Evolutionary conservation across 169 alveolate species (phyloP).

Genomic region (Prorocentrum cordatum): DNA sequence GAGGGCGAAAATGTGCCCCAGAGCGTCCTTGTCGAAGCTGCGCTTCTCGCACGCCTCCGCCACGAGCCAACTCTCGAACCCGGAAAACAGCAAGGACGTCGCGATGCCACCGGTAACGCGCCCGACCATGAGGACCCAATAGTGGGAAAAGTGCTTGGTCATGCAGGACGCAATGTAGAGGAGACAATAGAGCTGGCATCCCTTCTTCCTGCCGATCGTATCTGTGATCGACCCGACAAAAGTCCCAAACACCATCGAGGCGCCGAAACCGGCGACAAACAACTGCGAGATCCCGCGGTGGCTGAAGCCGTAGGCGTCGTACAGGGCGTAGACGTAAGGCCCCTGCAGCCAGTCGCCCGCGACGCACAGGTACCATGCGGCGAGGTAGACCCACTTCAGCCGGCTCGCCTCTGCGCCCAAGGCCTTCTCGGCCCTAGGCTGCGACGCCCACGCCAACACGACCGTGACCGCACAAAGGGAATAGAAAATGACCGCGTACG

Average conservation of each 20-base stretch:
- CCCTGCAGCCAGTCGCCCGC: neutral
- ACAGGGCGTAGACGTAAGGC: neutral
- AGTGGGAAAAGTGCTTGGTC: neutral
- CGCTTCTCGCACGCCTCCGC: neutral
- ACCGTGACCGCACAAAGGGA: too few relatives aligned
- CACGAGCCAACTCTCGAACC: neutral
- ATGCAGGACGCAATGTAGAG: neutral
- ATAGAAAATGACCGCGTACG: too few relatives aligned
- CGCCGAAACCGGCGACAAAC: neutral
- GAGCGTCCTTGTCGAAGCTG: too few relatives aligned
- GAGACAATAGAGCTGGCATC: neutral
- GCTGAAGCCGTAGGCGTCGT: slow-evolving; percentile 3
- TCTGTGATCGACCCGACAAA: neutral
- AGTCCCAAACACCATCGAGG: neutral
- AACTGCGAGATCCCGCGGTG: neutral
- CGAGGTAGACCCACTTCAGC: neutral
- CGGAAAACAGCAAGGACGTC: neutral
- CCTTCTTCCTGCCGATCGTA: neutral
- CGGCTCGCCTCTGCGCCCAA: too few relatives aligned
- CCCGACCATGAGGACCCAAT: neutral
- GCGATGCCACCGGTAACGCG: neutral
- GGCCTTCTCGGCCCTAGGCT: too few relatives aligned
- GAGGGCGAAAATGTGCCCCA: neutral
- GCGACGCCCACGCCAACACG: too few relatives aligned
- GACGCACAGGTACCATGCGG: neutral